Evolutionary conservation across 345 rosid genomes (phyloP).

Genomic region (Jatropha curcas): DNA sequence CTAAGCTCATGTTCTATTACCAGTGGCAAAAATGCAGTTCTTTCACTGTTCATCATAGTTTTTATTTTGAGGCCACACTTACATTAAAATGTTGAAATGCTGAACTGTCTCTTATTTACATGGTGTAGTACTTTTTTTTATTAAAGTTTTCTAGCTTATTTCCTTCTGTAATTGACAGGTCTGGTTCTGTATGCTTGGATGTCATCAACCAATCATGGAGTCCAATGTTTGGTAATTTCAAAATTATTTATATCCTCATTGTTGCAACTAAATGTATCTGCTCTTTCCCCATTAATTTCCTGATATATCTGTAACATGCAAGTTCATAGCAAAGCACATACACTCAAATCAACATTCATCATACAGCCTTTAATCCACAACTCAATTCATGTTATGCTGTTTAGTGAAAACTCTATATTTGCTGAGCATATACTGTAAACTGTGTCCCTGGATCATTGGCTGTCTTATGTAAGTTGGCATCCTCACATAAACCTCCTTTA

Average conservation of each 20-base stretch:
- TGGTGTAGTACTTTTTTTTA: neutral
- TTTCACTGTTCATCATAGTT: neutral
- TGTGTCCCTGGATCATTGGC: neutral
- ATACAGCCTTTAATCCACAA: neutral
- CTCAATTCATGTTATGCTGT: neutral
- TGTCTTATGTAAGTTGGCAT: neutral
- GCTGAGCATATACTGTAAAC: neutral
- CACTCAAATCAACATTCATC: neutral
- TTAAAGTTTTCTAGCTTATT: neutral
- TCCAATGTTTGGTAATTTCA: constrained; percentile 39
- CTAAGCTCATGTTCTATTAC: neutral
- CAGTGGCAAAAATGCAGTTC: neutral
- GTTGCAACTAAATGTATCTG: neutral
- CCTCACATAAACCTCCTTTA: neutral
- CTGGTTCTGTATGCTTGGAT: constrained; percentile 45
- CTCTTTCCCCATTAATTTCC: too few species aligned
- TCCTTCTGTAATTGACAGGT: constrained; percentile 26
- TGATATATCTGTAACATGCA: neutral
- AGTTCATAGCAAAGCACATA: neutral
- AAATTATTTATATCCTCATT: neutral
- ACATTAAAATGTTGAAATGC: neutral
- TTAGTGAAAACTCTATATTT: neutral
- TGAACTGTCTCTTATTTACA: neutral
- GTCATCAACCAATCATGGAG: constrained; percentile 44
- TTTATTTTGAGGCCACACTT: neutral